These are phyloP conservation scores for Lasiosphaeria miniovina DNA, from an alignment of 495 filamentous ascomycete genomes.

Conservation along the genomic window DNA sequence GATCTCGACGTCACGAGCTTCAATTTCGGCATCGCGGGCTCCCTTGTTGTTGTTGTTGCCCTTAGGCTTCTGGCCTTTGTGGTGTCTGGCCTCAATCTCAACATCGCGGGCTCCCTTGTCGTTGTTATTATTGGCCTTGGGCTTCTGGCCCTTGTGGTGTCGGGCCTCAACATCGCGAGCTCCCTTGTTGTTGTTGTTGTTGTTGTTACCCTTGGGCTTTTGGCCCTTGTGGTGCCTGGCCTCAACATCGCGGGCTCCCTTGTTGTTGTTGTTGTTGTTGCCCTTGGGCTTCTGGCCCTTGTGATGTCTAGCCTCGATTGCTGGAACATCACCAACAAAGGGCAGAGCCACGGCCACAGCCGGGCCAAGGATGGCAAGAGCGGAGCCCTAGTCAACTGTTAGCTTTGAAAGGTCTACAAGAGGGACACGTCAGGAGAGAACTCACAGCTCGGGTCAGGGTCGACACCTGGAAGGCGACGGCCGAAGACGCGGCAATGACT, in stretches of 20 bases:
- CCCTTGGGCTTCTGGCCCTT: slow-evolving; percentile 16
- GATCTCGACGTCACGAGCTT: neutral
- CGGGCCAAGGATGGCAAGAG: slow-evolving; percentile 20
- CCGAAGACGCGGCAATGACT: slow-evolving; percentile 30
- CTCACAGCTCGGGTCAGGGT: slow-evolving; percentile 24
- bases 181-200: slow-evolving; percentile 2
- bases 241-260: neutral
- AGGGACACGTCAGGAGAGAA: neutral
- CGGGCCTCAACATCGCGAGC: slow-evolving; percentile 11
- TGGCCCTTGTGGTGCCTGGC: slow-evolving; percentile 20
- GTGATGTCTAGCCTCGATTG: slow-evolving; percentile 19
- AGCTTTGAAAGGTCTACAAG: neutral
- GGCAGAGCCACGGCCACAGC: slow-evolving; percentile 11
- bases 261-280: slow-evolving; percentile 11
- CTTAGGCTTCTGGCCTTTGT: slow-evolving; percentile 25
- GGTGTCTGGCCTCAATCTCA: slow-evolving; percentile 21
- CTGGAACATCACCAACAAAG: neutral
- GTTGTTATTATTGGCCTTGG: slow-evolving; percentile 11
- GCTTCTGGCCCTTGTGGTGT: slow-evolving; percentile 20
- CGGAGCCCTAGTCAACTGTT: slow-evolving; percentile 13
- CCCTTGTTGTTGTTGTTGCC: slow-evolving; percentile 6
- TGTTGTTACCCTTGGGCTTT: slow-evolving; percentile 17
- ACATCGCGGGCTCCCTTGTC: neutral
- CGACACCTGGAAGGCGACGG: slow-evolving; percentile 29
- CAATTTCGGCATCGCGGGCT: neutral